Conservation (phyloP, 139 green algal species). For the Chlamydomonas sphaeroides region DNA sequence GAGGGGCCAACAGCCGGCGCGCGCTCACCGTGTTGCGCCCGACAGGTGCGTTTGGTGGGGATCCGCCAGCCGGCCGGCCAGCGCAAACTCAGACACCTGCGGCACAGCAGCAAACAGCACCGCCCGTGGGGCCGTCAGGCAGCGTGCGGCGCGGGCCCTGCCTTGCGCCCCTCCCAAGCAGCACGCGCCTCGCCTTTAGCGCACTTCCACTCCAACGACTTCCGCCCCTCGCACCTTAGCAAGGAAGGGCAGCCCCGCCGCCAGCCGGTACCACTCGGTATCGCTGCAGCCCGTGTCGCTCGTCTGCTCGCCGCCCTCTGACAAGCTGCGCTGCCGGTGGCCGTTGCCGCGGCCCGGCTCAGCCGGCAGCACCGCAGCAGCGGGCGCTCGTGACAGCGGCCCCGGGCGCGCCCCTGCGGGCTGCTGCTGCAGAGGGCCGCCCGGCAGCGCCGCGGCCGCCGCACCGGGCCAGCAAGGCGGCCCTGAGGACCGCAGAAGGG, state of each 20-base stretch:
- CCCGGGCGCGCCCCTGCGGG: too few relatives aligned
- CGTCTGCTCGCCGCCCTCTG: neutral
- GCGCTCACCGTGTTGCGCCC: too few relatives aligned
- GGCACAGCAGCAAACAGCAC: neutral
- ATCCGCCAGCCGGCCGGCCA: neutral
- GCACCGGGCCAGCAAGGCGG: too few relatives aligned
- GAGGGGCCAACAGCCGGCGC: too few relatives aligned
- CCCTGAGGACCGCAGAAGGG: too few relatives aligned
- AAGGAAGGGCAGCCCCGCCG: neutral
- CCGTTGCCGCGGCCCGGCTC: neutral
- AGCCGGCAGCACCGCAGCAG: constrained; percentile 5
- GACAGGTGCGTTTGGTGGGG: constrained; percentile 4
- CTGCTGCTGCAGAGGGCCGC: too few relatives aligned
- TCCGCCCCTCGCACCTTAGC: constrained; percentile 3
- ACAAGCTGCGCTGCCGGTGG: neutral
- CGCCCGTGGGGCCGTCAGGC: neutral
- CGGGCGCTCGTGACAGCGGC: too few relatives aligned
- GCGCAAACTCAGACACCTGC: constrained; percentile 12
- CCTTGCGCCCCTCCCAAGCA: neutral
- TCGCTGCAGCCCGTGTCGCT: neutral
- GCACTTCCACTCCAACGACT: neutral
- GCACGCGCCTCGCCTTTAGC: neutral
- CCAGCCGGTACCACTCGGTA: neutral
- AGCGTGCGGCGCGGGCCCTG: neutral
- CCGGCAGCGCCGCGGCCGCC: too few relatives aligned